Evolutionary conservation across 2,329 filamentous ascomycete genomes (phyloP).

Genomic region (Ascochyta lentis): DNA sequence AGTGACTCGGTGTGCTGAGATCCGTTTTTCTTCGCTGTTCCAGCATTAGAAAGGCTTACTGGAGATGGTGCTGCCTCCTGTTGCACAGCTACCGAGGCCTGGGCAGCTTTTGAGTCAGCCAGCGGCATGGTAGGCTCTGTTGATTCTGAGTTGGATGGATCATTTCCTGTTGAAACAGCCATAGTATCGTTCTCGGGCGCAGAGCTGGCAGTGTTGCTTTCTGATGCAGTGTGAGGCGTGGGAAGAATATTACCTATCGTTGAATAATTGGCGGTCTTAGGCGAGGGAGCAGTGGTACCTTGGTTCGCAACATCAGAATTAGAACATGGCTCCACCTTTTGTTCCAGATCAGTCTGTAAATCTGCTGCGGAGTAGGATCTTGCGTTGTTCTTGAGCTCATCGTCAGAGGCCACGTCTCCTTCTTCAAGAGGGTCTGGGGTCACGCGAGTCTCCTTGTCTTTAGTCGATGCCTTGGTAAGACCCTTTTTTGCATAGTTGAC

Average conservation of each 20-base stretch:
- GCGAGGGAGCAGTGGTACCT: background rate
- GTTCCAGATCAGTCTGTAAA: constrained; percentile 22
- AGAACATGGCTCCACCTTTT: background rate
- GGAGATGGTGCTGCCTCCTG: background rate
- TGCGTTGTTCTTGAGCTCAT: constrained; percentile 32
- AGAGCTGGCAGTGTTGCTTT: background rate
- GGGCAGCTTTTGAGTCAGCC: background rate
- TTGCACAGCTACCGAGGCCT: background rate
- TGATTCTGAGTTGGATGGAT: background rate
- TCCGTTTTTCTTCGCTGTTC: constrained; percentile 28
- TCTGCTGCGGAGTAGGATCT: constrained; percentile 35
- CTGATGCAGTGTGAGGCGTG: background rate
- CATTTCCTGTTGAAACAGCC: background rate
- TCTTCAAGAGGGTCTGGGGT: background rate
- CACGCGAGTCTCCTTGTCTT: background rate
- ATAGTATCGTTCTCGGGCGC: background rate
- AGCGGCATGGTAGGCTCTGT: background rate
- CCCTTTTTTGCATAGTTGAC: background rate
- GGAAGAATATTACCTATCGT: background rate
- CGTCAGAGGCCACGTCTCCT: constrained; percentile 24
- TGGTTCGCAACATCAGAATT: constrained; percentile 10
- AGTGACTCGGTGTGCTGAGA: constrained; percentile 40
- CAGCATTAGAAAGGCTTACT: background rate
- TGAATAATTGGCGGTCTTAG: background rate
- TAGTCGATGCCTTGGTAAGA: background rate